A percentile compares a stretch with the other conserved stretches of the same genome.
Conservation (phyloP, 768 basidiomycete genomes). For the Cystofilobasidium macerans region DNA sequence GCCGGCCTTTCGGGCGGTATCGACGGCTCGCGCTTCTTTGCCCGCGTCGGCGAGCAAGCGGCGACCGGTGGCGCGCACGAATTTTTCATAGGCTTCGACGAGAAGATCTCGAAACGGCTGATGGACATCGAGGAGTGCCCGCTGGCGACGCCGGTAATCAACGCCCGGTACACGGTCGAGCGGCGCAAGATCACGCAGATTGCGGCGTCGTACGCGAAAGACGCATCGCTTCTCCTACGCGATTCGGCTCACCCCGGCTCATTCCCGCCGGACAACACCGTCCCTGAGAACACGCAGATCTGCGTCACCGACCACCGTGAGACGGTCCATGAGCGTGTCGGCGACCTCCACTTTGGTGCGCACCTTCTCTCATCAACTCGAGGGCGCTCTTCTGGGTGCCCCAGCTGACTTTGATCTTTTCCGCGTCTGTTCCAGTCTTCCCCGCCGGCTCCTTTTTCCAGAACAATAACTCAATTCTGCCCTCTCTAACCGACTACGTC, state of each 20-base stretch:
- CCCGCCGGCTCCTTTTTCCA: conserved; percentile 82
- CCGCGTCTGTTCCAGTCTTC: conserved; percentile 27
- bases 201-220: conserved; percentile 53
- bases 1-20: not conserved
- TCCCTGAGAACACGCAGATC: conserved; percentile 46
- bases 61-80: conserved; percentile 41
- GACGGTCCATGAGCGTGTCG: conserved; percentile 73
- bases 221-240: conserved; percentile 79
- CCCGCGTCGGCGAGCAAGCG: not conserved
- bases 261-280: conserved; percentile 9
- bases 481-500: conserved; percentile 74
- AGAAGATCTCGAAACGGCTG: conserved; percentile 57
- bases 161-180: conserved; percentile 52
- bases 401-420: not conserved
- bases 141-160: conserved; percentile 72
- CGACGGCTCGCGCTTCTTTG: conserved; percentile 17
- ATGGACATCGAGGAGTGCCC: conserved; percentile 97
- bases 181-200: conserved; percentile 57
- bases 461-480: conserved; percentile 88
- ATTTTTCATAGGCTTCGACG: conserved; percentile 81
- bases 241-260: conserved; percentile 48
- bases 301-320: conserved; percentile 75
- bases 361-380: no score
- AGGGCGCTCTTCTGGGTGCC: no score
- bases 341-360: conserved; percentile 63